Base-by-base conservation (phyloP, 768 basidiomycete genomes). In the Lentinus brumalis region DNA sequence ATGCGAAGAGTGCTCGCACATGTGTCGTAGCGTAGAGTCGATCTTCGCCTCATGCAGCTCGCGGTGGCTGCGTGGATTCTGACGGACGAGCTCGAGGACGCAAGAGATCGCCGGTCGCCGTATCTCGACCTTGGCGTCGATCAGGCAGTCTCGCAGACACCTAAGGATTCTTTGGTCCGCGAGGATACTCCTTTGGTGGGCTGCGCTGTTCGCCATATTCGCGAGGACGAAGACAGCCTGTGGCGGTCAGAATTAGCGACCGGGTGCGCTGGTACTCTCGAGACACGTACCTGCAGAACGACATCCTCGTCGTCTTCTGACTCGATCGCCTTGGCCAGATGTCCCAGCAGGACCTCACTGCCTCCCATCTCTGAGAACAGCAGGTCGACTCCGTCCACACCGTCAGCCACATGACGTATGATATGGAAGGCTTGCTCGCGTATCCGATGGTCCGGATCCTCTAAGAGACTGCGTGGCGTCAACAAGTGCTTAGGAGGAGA, bases 381-480 rank as follows among this genome's bases (percentile, higher is more conserved):
- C 62, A 89, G 75, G 16, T 81, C 78, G 14, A 89, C 80, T n/a
- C 88, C 87, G 5, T 82, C 79, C 60, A 86, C 83, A 61, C 84
- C 77, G 57, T 87, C 86, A 0, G 88, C 82, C 3, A 92, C 71
- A 68, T 94, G 91, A 7, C 85, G 80, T 12, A 89, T 64, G 29
- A 91, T 79, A 59, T 82, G 83, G 64, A 88, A 79, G 0, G 85
- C 87, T 68, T 94, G 92, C 67, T 93, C 92, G 67, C 86, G 85
- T 2, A 91, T 73, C 7, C 77, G 80, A 1, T 72, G 65, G 56
- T 88, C 83, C 0, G 79, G 53, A 59, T 91, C 84, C 5, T 76
- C 70, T 0, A 88, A 73, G 18, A 88, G 74, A 39, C 90, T 90
- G 65, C 5, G 14, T 16, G 35, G 41, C 46, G 15, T 56, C 44